Evolutionary conservation across 176 grass and related monocot species (phyloP).

Genomic region (Neostapfia colusana): DNA sequence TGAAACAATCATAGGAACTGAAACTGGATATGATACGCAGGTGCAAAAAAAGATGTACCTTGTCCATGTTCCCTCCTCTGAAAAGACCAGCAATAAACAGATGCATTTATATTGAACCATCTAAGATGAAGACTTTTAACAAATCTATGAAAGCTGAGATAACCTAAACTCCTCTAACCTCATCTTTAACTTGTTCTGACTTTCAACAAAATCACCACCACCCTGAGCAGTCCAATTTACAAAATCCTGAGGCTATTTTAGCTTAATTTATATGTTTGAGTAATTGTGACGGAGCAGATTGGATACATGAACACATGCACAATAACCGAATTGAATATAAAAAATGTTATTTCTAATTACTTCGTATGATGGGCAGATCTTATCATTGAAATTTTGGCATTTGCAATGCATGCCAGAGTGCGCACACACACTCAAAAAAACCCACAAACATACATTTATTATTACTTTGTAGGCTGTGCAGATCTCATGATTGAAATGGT

Average conservation of each 20-base stretch:
- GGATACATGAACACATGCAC: neutral
- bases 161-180: neutral
- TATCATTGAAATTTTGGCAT: too few relatives aligned
- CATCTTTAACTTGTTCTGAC: neutral
- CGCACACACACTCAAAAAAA: too few relatives aligned
- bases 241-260: too few relatives aligned
- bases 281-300: too few relatives aligned
- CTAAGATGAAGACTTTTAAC: too few relatives aligned
- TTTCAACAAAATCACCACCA: too few relatives aligned
- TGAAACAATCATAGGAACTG: neutral
- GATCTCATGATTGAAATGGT: neutral
- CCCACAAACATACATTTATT: neutral
- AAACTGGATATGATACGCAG: neutral
- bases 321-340: neutral
- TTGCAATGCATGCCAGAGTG: too few relatives aligned
- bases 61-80: neutral
- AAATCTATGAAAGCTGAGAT: too few relatives aligned
- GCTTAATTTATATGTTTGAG: too few relatives aligned
- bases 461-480: neutral
- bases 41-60: neutral
- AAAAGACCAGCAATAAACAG: too few relatives aligned
- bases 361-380: neutral
- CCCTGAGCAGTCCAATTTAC: too few relatives aligned
- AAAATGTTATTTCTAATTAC: neutral
- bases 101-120: too few relatives aligned